Base-by-base conservation (phyloP, 2,329 filamentous ascomycete genomes). In the Pestalotiopsis sp. region DNA sequence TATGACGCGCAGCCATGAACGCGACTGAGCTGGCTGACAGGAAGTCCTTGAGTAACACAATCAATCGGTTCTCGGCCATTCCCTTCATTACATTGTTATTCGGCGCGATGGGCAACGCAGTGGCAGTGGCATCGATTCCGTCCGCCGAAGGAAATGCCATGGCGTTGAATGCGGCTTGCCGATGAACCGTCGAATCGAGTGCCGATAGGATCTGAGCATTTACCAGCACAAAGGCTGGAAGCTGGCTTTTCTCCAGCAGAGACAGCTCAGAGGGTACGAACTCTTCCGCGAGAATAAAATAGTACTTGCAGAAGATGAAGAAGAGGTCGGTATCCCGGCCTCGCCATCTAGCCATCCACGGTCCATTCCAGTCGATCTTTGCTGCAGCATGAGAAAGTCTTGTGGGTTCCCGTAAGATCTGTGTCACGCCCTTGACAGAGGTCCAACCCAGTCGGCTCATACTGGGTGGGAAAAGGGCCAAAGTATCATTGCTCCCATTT, bases 301-400 rank as follows among this genome's bases (percentile, higher is more conserved):
- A 97, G 76, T 96, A 91, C 79, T 97, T 97, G 81, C 90, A 89
- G 75, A 98, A 98, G 58, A 97, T 91, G 80, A 95, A 97, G 76
- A 97, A 93, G 40, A 98, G 83, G 75, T 97, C 94, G 3, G 92
- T 97, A 73, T 97, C 94, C 2, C 90, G 89, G 14, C 94, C 94
- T 69, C 89, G 91, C 94, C 94, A 98, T 69, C 94, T 89, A 52
- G 91, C 88, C 7, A 93, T 84, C 94, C 94, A 98, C 0, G 90
- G 89, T 1, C 93, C 93, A 73, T 92, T 89, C 94, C 94, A 98
- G 57, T 90, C 84, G n/a, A 97, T 90, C 71, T 91, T 89, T 38
- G 89, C 85, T 4, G 92, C 88, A 38, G 90, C 87, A 52, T 94
- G 77, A 1, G 93, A 91, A 65, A 91, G 82, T 69, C 84, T 85